Evolutionary conservation across 164 flowering plant genomes (phyloP).

Genomic region (Cinnamomum micranthum): DNA sequence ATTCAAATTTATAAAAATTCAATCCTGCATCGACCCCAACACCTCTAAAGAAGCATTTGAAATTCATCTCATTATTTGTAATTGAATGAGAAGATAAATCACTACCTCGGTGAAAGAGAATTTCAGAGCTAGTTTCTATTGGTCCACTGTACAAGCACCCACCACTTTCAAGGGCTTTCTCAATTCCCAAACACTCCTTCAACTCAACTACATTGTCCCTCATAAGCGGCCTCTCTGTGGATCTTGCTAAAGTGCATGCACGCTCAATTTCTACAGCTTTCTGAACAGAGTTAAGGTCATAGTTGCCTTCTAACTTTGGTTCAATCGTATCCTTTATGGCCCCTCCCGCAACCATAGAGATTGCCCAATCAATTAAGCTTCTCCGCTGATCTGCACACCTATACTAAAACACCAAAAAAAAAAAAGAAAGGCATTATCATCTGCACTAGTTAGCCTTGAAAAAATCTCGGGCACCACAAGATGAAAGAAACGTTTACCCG

Average conservation of each 20-base stretch:
- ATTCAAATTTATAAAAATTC: too few relatives aligned
- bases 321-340: conserved; percentile 36
- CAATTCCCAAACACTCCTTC: conserved; percentile 24
- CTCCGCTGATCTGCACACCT: conserved; percentile 24
- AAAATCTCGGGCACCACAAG: too few relatives aligned
- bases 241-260: conserved; percentile 27
- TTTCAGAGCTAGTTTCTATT: too few relatives aligned
- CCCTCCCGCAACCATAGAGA: conserved; percentile 25
- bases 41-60: too few relatives aligned
- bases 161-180: neutral
- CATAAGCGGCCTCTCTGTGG: conserved; percentile 37
- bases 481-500: too few relatives aligned
- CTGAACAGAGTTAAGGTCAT: conserved; percentile 22
- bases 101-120: too few relatives aligned
- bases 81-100: too few relatives aligned
- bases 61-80: too few relatives aligned
- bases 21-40: too few relatives aligned
- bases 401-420: too few relatives aligned
- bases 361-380: conserved; percentile 32
- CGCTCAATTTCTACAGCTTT: conserved; percentile 38
- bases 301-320: conserved; percentile 27
- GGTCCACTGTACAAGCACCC: too few relatives aligned
- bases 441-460: too few relatives aligned
- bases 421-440: neutral
- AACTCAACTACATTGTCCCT: conserved; percentile 16